Conservation (phyloP, 2,329 filamentous ascomycete species). For the Pyrenochaeta sp. region DNA sequence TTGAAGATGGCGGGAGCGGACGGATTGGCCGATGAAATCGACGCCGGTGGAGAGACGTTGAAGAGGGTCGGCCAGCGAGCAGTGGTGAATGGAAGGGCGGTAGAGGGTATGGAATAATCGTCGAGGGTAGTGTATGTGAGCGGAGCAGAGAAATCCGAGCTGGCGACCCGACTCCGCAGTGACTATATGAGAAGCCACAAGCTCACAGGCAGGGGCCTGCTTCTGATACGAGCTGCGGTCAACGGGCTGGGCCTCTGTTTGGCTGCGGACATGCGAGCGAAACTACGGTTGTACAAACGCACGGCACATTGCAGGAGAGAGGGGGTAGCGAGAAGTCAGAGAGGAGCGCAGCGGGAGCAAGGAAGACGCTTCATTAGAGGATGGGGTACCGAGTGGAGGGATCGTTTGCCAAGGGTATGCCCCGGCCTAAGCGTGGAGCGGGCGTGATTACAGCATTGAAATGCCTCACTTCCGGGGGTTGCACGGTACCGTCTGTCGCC, state of each 20-base stretch:
- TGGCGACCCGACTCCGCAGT: conserved; percentile 12
- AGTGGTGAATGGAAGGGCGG: background rate
- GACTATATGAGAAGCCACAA: conserved; percentile 35
- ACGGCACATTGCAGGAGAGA: conserved; percentile 38
- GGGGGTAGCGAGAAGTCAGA: conserved; percentile 21
- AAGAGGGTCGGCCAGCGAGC: conserved; percentile 24
- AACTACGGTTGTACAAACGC: conserved; percentile 34
- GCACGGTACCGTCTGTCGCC: conserved; percentile 7
- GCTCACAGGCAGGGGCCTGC: conserved; percentile 34
- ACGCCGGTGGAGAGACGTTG: conserved; percentile 2
- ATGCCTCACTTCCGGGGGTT: conserved; percentile 15
- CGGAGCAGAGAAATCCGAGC: conserved; percentile 10
- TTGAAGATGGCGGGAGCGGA: conserved; percentile 3
- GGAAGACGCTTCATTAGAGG: conserved; percentile 11
- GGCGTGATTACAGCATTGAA: conserved; percentile 13
- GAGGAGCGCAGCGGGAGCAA: conserved; percentile 25
- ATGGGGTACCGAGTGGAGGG: conserved; percentile 29
- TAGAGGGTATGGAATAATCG: background rate
- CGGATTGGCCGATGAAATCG: conserved; percentile 1
- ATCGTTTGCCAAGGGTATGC: conserved; percentile 4
- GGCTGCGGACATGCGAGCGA: conserved; percentile 31
- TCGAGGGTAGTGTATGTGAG: background rate
- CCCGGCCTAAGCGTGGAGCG: no score
- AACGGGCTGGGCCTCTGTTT: conserved; percentile 34
- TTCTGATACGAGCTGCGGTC: conserved; percentile 34